Evolutionary conservation across 108 stramenopile species (phyloP).

Genomic region (Nitzschia palea): DNA sequence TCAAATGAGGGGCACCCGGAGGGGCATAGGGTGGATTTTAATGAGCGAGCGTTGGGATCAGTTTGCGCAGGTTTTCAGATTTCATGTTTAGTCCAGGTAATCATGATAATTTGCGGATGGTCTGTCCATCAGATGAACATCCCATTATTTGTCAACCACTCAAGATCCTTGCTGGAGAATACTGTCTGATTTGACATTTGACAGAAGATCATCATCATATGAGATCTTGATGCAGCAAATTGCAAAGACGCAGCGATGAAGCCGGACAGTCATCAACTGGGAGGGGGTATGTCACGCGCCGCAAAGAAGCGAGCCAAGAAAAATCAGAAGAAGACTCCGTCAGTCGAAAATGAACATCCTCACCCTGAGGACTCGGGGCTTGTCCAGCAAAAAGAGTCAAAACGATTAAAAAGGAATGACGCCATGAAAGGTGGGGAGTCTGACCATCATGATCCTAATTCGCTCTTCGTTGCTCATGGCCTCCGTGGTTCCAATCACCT

Average conservation of each 20-base stretch:
- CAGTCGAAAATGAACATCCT: too few relatives aligned
- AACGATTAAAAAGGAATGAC: slow-evolving; percentile 12
- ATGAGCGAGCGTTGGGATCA: neutral
- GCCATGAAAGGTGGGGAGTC: neutral
- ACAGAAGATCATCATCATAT: too few relatives aligned
- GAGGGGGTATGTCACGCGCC: slow-evolving; percentile 77
- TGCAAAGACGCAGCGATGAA: too few relatives aligned
- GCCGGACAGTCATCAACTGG: neutral
- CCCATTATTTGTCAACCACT: too few relatives aligned
- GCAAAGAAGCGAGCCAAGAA: slow-evolving; percentile 84
- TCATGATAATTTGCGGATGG: too few relatives aligned
- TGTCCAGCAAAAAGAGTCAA: slow-evolving; percentile 9
- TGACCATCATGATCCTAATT: too few relatives aligned
- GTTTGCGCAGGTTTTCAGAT: neutral
- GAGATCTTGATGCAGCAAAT: too few relatives aligned
- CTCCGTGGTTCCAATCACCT: neutral
- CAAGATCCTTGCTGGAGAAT: too few relatives aligned
- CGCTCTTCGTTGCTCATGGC: neutral
- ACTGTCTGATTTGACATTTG: too few relatives aligned
- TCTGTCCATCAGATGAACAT: too few relatives aligned
- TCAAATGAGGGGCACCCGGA: slow-evolving; percentile 18
- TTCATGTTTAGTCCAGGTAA: too few relatives aligned
- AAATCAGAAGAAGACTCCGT: slow-evolving; percentile 57
- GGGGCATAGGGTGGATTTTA: neutral
- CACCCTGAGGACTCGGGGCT: slow-evolving; percentile 9